A percentile compares a stretch with the other conserved stretches of the same genome.
Evolutionary conservation across 805 yeast species (phyloP).

Genomic region (Torulaspora microellipsoides): DNA sequence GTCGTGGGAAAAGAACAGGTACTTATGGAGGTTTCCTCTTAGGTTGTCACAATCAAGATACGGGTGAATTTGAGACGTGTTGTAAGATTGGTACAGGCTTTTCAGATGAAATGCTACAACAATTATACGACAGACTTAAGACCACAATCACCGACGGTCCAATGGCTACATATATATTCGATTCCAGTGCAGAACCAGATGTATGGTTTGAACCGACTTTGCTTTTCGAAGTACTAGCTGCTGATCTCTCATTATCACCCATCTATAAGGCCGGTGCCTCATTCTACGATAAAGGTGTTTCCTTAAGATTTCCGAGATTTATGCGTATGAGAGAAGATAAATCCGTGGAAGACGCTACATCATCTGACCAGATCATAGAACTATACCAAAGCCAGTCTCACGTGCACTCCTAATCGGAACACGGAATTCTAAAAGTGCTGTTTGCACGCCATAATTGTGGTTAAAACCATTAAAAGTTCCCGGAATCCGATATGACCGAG

Average conservation of each 20-base stretch:
- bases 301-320: slow-evolving; percentile 85
- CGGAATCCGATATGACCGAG: neutral
- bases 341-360: slow-evolving; percentile 78
- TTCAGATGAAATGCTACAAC: slow-evolving; percentile 72
- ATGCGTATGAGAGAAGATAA: slow-evolving; percentile 82
- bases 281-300: slow-evolving; percentile 74
- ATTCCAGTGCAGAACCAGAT: slow-evolving; percentile 74
- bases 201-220: slow-evolving; percentile 89
- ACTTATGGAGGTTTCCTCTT: slow-evolving; percentile 90
- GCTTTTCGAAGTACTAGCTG: slow-evolving; percentile 85
- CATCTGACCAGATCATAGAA: slow-evolving; percentile 77
- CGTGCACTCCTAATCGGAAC: neutral
- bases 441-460: neutral
- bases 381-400: slow-evolving; percentile 71
- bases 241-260: slow-evolving; percentile 86
- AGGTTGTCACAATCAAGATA: slow-evolving; percentile 85
- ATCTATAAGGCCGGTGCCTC: slow-evolving; percentile 78
- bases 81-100: slow-evolving; percentile 98
- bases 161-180: slow-evolving; percentile 63
- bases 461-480: neutral
- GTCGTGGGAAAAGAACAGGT: slow-evolving; percentile 93
- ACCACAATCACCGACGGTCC: slow-evolving; percentile 64
- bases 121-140: slow-evolving; percentile 54
- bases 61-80: slow-evolving; percentile 90
- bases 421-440: no score